Conservation (phyloP, 768 basidiomycete genomes). For the Phylloporus arenicola region DNA sequence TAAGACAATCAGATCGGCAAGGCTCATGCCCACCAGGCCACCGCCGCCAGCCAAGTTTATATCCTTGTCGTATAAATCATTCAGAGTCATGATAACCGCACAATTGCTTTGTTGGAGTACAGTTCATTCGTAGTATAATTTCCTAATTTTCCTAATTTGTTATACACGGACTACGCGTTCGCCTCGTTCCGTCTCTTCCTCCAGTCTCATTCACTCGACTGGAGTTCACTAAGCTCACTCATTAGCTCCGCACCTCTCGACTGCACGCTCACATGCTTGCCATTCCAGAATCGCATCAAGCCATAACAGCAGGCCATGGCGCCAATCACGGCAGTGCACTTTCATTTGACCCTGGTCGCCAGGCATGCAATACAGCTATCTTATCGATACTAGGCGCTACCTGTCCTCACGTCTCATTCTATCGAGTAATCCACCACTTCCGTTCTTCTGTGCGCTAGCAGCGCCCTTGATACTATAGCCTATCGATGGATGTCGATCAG, state of each 20-base stretch:
- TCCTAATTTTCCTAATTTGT: too few species aligned
- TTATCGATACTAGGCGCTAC: slow-evolving; percentile 17
- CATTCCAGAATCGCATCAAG: neutral
- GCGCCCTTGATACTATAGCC: slow-evolving; percentile 55
- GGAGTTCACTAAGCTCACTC: too few species aligned
- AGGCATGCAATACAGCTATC: slow-evolving; percentile 16
- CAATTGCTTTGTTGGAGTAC: too few species aligned
- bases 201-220: too few species aligned
- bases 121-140: too few species aligned
- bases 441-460: slow-evolving; percentile 31
- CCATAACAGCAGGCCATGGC: neutral
- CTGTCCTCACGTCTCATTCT: slow-evolving; percentile 29
- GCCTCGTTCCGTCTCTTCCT: too few species aligned
- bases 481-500: slow-evolving; percentile 33
- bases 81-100: neutral
- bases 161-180: too few species aligned
- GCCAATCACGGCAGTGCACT: slow-evolving; percentile 5
- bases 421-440: slow-evolving; percentile 27
- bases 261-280: too few species aligned
- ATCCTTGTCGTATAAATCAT: slow-evolving; percentile 8
- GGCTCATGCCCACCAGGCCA: slow-evolving; percentile 36
- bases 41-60: slow-evolving; percentile 42
- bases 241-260: too few species aligned
- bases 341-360: slow-evolving; percentile 2
- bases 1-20: neutral